phyloP scores from a whole-genome alignment of 331 rosid species.

The Dryas integrifolia region DNA sequence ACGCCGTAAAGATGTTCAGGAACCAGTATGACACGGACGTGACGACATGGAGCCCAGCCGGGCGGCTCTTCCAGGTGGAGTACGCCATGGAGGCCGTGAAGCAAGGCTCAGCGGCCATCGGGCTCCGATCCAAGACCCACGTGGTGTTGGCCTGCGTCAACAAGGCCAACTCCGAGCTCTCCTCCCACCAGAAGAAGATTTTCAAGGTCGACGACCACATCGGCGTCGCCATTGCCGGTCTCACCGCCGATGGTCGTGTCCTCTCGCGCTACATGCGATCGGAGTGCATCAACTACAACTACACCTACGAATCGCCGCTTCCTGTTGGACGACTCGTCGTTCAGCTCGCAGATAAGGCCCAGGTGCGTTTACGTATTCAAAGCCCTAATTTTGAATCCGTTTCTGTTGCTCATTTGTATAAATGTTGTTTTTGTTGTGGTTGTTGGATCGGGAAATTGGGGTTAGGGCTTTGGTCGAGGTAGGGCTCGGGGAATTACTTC shows the following conservation, averaged over 20 bases:
- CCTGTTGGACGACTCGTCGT: slow-evolving; percentile 95
- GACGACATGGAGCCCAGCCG: slow-evolving; percentile 99
- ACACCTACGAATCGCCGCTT: slow-evolving; percentile 85
- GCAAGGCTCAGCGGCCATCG: slow-evolving; percentile 99
- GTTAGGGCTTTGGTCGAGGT: slow-evolving; percentile 18
- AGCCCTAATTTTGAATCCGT: slow-evolving; percentile 13
- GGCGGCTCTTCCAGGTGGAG: slow-evolving; percentile 91
- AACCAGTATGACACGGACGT: slow-evolving; percentile 98
- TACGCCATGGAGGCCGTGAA: slow-evolving; percentile 99
- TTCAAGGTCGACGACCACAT: slow-evolving; percentile 96
- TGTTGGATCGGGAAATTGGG: slow-evolving; percentile 20
- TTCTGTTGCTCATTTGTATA: neutral
- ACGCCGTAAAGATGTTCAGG: slow-evolving; percentile 61
- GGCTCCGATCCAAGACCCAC: slow-evolving; percentile 95
- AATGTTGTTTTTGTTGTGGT: neutral
- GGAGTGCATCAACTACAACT: slow-evolving; percentile 76
- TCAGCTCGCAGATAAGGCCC: slow-evolving; percentile 98
- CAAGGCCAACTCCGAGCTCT: slow-evolving; percentile 89
- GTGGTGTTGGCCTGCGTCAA: slow-evolving; percentile 91
- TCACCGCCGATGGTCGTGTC: slow-evolving; percentile 97
- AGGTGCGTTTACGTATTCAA: slow-evolving; percentile 42
- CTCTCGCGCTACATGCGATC: slow-evolving; percentile 93
- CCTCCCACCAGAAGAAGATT: slow-evolving; percentile 99
- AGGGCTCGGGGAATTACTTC: neutral
- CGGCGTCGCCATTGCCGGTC: slow-evolving; percentile 98